A percentile compares a stretch with the other conserved stretches of the same genome.
phyloP scores from a whole-genome alignment of 2,329 filamentous ascomycete genomes.

The Claviceps lovelessii region DNA sequence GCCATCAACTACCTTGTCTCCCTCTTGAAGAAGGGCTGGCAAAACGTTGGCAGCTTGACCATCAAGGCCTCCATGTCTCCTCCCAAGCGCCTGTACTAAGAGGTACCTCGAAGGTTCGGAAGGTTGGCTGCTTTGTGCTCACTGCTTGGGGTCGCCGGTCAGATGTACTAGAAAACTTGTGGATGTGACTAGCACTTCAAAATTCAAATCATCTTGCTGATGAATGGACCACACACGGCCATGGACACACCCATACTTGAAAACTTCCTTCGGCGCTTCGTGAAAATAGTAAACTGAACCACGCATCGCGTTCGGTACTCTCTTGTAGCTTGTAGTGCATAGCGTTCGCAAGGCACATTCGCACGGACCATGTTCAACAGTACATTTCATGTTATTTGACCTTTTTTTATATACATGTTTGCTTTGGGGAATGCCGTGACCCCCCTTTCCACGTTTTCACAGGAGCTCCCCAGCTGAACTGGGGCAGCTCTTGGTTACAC shows the following conservation, averaged over 20 bases:
- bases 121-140: slow-evolving; percentile 8
- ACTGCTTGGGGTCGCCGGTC: background rate
- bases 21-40: slow-evolving; percentile 99
- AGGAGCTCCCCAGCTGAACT: background rate
- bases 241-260: background rate
- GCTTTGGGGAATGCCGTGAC: background rate
- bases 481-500: slow-evolving; percentile 47
- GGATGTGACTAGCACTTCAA: slow-evolving; percentile 6
- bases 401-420: background rate
- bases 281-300: background rate
- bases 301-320: background rate
- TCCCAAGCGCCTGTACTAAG: slow-evolving; percentile 93
- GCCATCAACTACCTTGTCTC: slow-evolving; percentile 99
- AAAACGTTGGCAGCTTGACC: slow-evolving; percentile 98
- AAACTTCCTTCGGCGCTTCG: background rate
- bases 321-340: background rate
- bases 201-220: background rate
- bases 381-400: background rate
- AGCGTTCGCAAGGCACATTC: background rate
- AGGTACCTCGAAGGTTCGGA: background rate
- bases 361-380: background rate
- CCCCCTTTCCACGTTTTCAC: background rate
- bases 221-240: background rate
- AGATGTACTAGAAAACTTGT: background rate
- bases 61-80: slow-evolving; percentile 99